phyloP scores from a whole-genome alignment of 2,329 filamentous ascomycete species.

The Pyricularia grisea region DNA sequence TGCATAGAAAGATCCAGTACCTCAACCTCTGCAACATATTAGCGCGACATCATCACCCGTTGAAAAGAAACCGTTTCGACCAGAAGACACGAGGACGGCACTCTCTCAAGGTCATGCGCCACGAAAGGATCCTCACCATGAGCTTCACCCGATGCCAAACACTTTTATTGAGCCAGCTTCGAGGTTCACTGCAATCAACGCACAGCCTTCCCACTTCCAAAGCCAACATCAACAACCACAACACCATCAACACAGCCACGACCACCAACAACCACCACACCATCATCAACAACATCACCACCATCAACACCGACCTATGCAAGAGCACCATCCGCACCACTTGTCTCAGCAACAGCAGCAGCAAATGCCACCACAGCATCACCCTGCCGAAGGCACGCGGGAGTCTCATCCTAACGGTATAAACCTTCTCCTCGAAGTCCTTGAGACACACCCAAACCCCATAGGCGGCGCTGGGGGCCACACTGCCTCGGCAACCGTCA shows the following conservation, averaged over 20 bases:
- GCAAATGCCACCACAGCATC: neutral
- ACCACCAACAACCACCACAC: constrained; percentile 10
- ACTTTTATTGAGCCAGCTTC: neutral
- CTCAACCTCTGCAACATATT: constrained; percentile 12
- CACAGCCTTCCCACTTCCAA: neutral
- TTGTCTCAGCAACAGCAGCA: neutral
- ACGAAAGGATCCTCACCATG: neutral
- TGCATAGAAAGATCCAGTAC: constrained; percentile 14
- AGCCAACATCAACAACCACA: constrained; percentile 7
- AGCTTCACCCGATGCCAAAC: neutral
- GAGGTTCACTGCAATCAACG: neutral
- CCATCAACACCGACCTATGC: constrained; percentile 1
- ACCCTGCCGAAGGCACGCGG: neutral
- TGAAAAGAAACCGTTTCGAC: neutral
- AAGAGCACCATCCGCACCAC: neutral
- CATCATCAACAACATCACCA: constrained; percentile 6
- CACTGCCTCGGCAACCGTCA: neutral
- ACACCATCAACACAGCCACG: constrained; percentile 8
- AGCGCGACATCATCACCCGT: neutral
- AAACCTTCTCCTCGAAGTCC: constrained; percentile 27
- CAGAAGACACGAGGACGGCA: neutral
- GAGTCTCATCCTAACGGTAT: constrained; percentile 12
- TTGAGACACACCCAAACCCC: constrained; percentile 13
- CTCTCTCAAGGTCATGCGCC: neutral
- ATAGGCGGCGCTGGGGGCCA: neutral